Base-by-base conservation (phyloP, 768 basidiomycete genomes). In the Collybia sp. region DNA sequence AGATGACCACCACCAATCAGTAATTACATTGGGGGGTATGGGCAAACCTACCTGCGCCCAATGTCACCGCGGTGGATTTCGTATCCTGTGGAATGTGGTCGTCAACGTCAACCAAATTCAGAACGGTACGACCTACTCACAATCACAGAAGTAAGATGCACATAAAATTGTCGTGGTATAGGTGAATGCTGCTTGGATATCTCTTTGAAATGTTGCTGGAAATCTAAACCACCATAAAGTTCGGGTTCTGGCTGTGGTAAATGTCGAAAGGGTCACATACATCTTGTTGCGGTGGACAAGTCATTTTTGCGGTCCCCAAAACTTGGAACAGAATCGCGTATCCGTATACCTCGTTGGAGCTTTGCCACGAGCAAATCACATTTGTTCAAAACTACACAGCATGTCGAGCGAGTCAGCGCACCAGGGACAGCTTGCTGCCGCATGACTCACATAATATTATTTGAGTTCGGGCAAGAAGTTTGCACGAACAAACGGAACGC, bases 141-240 rank as follows among this genome's bases (percentile, higher is more conserved):
- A 51, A 89, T 78, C 42, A 88, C 85, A 42, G 85, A 85, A 31
- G 88, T 90, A 33, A 85, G 70, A 68, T 88, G 83, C 43, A 82
- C 72, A 53, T 80, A 84, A 62, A 87, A 87, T 0, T 79, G 75
- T 4, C 88, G 76, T 35, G 77, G 74, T 18, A 76, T 70, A 11
- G 84, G 82, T 1, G 87, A 87, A 51, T 73, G 65, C 37, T 73
- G 70, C 51, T 75, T 79, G 39, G 75, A 72, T 32, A 88, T 84
- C 44, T 89, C 87, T 57, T 79, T 85, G 63, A 91, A 89, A 57
- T 88, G 85, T 47, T 83, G 79, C 53, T 83, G 81, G 63, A 91
- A 88, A 61, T 89, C 88, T 90, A 40, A 9, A 41, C 18, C 17
- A 31, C 49, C 43, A 53, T 40, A 10, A 30, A 42, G 34, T 36